Base-by-base conservation (phyloP, 1,284 basidiomycete species). In the Ceratobasidium sp. region DNA sequence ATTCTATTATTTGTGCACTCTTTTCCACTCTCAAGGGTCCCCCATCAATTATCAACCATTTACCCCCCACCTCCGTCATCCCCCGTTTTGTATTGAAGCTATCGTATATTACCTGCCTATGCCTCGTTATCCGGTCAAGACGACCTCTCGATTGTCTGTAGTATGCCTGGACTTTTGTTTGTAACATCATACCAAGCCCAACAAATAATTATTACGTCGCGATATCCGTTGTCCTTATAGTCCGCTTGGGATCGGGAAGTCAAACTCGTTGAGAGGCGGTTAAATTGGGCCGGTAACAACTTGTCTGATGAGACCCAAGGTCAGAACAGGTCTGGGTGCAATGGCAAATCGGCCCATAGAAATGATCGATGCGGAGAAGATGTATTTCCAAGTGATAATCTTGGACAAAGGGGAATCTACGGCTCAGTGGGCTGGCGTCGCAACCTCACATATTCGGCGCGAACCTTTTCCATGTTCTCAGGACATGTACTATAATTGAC, bases 381-480 rank as follows among this genome's bases (percentile, higher is more conserved):
- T 36, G 19, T 21, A 13, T 4, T 52, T 54, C 62, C 49, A 53
- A 13, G 33, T 11, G 33, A 36, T 11, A 36, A 4, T 5, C 4
- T 41, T 2, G 39, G 36, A 49, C 57, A 46, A 60, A 56, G 47
- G 58, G 4, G 41, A n/a, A 46, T 6, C 42, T 29, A 66, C 1
- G 50, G 39, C 14, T 52, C 52, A n/a, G 33, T 14, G n/a, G 69
- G 52, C 25, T 69, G 62, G 29, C 59, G 53, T 69, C 89, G 84
- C 56, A 91, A 77, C 44, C 85, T 85, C 57, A 91, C 78, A 75
- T 91, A 91, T 75, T 91, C 89, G 68, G 81, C 80, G 42, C 88
- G 85, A 44, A 90, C 82, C 29, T 78, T 76, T 70, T 88, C 86
- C 87, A 91, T 90, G 29, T 85, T 83, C 71, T 88, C 87, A 39